phyloP scores from a whole-genome alignment of 495 filamentous ascomycete genomes.

The Bryoglossum gracile region DNA sequence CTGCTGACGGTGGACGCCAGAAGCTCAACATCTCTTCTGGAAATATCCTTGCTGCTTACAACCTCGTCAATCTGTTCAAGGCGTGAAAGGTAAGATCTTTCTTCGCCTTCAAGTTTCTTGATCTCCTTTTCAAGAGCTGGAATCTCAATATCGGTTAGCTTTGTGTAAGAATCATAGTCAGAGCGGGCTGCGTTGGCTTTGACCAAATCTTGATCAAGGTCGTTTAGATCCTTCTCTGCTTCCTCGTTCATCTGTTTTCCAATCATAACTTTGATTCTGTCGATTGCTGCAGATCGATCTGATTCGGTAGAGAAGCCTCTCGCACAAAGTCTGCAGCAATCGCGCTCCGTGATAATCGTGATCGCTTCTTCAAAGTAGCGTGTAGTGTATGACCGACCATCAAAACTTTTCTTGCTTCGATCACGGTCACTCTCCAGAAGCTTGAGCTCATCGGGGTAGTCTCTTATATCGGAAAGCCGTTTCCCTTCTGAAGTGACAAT shows the following conservation, averaged over 20 bases:
- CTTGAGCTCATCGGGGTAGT: conserved; percentile 35
- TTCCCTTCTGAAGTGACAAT: conserved; percentile 25
- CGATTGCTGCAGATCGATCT: conserved; percentile 50
- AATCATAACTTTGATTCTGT: conserved; percentile 53
- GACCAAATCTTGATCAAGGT: conserved; percentile 47
- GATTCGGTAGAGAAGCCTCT: conserved; percentile 52
- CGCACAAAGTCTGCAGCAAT: conserved; percentile 65
- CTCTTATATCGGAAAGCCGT: conserved; percentile 29
- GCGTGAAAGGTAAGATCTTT: conserved; percentile 51
- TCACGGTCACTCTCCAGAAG: conserved; percentile 52
- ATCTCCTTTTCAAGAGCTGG: conserved; percentile 60
- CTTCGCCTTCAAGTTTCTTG: conserved; percentile 43
- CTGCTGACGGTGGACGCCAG: conserved; percentile 67
- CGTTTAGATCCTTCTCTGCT: conserved; percentile 44
- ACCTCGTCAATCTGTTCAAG: conserved; percentile 67
- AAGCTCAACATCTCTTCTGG: conserved; percentile 66
- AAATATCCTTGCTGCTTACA: conserved; percentile 56
- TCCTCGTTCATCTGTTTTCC: conserved; percentile 46
- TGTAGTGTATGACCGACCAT: conserved; percentile 51
- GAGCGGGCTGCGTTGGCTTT: conserved; percentile 51
- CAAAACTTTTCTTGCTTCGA: conserved; percentile 52
- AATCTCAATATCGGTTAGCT: conserved; percentile 62
- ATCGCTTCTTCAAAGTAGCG: conserved; percentile 58
- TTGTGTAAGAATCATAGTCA: conserved; percentile 65
- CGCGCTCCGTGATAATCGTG: conserved; percentile 47